Percentiles rank a stretch among this genome's conserved stretches.
Evolutionary conservation across 371 early-diverging fungal genomes (phyloP).

Genomic region (Batkoa obscura): DNA sequence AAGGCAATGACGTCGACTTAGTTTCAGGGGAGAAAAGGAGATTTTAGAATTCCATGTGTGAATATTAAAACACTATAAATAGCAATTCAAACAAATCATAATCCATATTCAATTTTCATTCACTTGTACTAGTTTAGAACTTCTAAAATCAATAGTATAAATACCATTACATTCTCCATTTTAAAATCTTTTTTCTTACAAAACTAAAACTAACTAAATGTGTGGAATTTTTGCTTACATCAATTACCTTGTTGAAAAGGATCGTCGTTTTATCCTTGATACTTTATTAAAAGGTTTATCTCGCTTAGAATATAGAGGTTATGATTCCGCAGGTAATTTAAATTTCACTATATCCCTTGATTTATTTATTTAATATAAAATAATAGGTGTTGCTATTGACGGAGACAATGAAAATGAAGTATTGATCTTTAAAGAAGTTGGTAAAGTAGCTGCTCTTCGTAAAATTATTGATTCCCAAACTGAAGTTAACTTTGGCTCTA

Average conservation of each 20-base stretch:
- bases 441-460: slow-evolving; percentile 86
- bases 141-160: too few relatives aligned
- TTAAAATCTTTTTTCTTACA: too few relatives aligned
- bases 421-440: slow-evolving; percentile 81
- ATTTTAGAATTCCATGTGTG: too few relatives aligned
- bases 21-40: too few relatives aligned
- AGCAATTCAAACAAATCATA: too few relatives aligned
- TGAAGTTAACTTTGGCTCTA: slow-evolving; percentile 42
- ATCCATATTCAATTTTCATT: too few relatives aligned
- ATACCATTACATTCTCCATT: too few relatives aligned
- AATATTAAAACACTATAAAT: too few relatives aligned
- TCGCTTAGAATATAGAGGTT: slow-evolving; percentile 98
- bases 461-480: slow-evolving; percentile 52
- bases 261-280: slow-evolving; percentile 71
- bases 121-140: too few relatives aligned
- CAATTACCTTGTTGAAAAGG: slow-evolving; percentile 74
- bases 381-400: slow-evolving; percentile 70
- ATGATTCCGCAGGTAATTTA: slow-evolving; percentile 85
- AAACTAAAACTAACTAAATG: slow-evolving; percentile 29
- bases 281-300: slow-evolving; percentile 86
- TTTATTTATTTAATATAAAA: background rate
- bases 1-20: too few relatives aligned
- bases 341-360: background rate
- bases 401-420: slow-evolving; percentile 60
- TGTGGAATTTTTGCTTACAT: slow-evolving; percentile 97